Base-by-base conservation (phyloP, 805 yeast species). In the Ogataea kodamae region DNA sequence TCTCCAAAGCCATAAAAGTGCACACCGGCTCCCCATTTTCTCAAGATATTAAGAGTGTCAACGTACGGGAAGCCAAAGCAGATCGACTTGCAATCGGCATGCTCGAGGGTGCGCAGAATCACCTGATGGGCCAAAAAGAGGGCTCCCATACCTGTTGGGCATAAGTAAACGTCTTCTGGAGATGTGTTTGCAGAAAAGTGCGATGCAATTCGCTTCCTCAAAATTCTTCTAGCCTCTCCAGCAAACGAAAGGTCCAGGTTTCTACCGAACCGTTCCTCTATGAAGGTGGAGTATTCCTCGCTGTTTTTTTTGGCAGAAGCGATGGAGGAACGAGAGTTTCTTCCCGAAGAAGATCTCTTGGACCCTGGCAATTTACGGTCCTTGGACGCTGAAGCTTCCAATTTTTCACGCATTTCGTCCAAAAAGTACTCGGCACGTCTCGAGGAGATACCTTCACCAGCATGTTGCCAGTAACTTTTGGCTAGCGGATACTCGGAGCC, bases 1-100 rank as follows among this genome's bases (percentile, higher is more conserved):
- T 86, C 95, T 13, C 96, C 96, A 46, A 75, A 65, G 3, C 96
- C 96, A 45, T 79, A 77, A 57, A 88, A 90, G 46, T 78, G 78
- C 23, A 82, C 84, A 22, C 97, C 97, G 3, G 89, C 84, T 10
- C 97, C 97, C 70, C 88, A 92, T 57, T 89, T 90, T 51, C 73
- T 72, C 49, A 92, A 67, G 39, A 92, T 78, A 48, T 85, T 86
- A 36, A 87, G 68, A 0, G 97, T 89, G 57, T 92, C 97, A 18
- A 86, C 92, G 58, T 90, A 92, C 5, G 97, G 96, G 62, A 89
- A 88, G 1, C 99, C 99, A 60, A 85, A 90, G 61, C 96, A 87
- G 2, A 88, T 95, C 1, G 95, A 78, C 55, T 85, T 86, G 36
- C 64, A 57, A 25, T 52, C 51, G 9, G 59, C 57, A 12, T 29